Conservation (phyloP, 2,329 filamentous ascomycete species). For the Colletotrichum camelliae region DNA sequence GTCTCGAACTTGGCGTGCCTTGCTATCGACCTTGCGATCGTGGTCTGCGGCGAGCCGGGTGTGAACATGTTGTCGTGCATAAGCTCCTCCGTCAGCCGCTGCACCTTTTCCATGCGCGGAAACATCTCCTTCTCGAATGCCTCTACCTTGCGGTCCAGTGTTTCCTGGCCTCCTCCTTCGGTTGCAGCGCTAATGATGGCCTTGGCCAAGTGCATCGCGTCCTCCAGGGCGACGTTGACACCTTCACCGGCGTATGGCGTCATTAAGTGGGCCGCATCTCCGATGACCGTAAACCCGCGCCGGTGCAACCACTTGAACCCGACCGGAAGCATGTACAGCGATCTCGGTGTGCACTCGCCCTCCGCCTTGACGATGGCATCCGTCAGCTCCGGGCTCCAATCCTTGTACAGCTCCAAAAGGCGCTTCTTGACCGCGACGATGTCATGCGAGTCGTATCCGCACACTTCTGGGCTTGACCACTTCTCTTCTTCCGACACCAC, state of each 20-base stretch:
- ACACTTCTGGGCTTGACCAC: constrained; percentile 41
- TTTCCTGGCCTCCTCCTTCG: constrained; percentile 24
- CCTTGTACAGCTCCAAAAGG: constrained; percentile 40
- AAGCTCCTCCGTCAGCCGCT: constrained; percentile 49
- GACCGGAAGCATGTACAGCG: constrained; percentile 59
- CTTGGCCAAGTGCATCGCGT: constrained; percentile 54
- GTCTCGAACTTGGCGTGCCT: constrained; percentile 35
- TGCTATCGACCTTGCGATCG: constrained; percentile 42
- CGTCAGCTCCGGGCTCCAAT: constrained; percentile 48
- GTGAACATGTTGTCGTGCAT: constrained; percentile 54
- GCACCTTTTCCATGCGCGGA: constrained; percentile 38
- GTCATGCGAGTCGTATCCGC: constrained; percentile 48
- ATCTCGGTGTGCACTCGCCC: constrained; percentile 43
- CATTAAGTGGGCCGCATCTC: constrained; percentile 67
- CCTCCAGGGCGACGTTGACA: constrained; percentile 62
- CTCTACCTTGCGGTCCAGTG: constrained; percentile 37
- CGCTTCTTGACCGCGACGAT: constrained; percentile 41
- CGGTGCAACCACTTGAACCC: constrained; percentile 52
- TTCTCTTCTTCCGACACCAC: constrained; percentile 42
- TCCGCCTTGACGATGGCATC: constrained; percentile 45
- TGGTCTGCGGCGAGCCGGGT: constrained; percentile 45
- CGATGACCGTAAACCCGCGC: constrained; percentile 58
- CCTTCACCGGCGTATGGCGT: constrained; percentile 63
- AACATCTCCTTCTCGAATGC: constrained; percentile 45
- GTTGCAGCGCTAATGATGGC: constrained; percentile 40